Evolutionary conservation across 2,329 filamentous ascomycete genomes (phyloP), one percentile per base, ranked within the genome.

Genomic region (Diaporthe citri): DNA sequence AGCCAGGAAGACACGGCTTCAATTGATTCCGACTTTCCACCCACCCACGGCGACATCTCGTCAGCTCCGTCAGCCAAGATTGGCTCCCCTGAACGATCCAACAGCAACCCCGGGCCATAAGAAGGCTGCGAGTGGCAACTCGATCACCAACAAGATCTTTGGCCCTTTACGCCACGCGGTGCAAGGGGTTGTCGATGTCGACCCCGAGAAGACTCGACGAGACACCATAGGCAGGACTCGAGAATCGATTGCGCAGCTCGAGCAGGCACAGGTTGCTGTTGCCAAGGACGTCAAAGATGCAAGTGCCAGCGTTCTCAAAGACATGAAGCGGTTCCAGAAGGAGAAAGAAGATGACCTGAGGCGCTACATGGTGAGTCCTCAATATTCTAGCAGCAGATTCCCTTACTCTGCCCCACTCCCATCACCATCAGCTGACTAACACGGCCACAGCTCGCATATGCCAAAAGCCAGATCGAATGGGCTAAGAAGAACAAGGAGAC

Each of bases 221-320:
- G 97, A 99, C 82, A 93, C 95, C 77, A 98, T 99, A 79, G 96
- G 96, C 52, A 98, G 98, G 88, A 99, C 97, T 0, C 92, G 93
- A 78, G 97, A 99, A 85, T 94, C 92, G 74, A 92, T 99, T 77
- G 90, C 85, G 60, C 90, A 98, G 86, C 88, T 99, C 71, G 96
- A 98, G 84, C 95, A 97, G 86, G 97, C 97, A 0, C 90, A 98
- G 74, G 90, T 95, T 43, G 96, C 94, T 6, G 94, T 95, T 6
- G 95, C 96, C 77, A 93, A 95, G 80, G 97, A 99, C 82, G 97
- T 98, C 76, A 96, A 94, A 82, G 95, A 98, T 80, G 97, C 97
- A 12, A 98, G 95, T 81, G 88, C 91, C 3, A 97, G 95, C 71
- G 95, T 98, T 6, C 85, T 99, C 79, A 93, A 94, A 80, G 97